Conservation (phyloP, 805 yeast species). For the Candida nitratophila region DNA sequence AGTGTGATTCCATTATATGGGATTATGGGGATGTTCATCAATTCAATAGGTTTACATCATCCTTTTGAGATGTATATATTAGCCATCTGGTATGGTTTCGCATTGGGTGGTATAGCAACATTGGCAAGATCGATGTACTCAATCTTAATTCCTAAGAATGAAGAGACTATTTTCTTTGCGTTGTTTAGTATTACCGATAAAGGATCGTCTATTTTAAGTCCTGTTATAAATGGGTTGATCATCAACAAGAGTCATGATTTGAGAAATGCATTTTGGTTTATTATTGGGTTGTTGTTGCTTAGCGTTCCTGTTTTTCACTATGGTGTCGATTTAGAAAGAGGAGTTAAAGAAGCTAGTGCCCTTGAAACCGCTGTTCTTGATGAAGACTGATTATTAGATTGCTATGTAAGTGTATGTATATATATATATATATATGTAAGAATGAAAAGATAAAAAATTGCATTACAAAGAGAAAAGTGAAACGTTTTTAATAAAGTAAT, state of each 20-base stretch:
- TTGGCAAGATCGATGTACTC: constrained; percentile 63
- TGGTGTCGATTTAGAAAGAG: constrained; percentile 53
- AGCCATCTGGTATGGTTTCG: constrained; percentile 70
- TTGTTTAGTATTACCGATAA: constrained; percentile 73
- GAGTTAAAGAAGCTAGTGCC: constrained; percentile 31
- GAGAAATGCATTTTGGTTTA: constrained; percentile 62
- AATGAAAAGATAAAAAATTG: background rate
- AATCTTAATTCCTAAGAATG: constrained; percentile 64
- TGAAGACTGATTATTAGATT: constrained; percentile 8
- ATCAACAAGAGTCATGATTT: constrained; percentile 70
- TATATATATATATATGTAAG: background rate
- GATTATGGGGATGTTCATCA: constrained; percentile 52
- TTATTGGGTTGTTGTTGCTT: constrained; percentile 43
- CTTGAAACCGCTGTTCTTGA: constrained; percentile 15
- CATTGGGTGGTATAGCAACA: constrained; percentile 68
- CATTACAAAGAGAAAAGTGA: too few relatives aligned
- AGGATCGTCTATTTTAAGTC: constrained; percentile 72
- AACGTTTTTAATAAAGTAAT: too few relatives aligned
- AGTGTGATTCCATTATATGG: constrained; percentile 69
- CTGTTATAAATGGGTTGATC: constrained; percentile 62
- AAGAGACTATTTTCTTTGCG: constrained; percentile 70
- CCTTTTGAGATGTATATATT: constrained; percentile 62
- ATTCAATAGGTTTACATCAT: constrained; percentile 49
- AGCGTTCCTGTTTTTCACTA: constrained; percentile 50
- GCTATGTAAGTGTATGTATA: background rate